Evolutionary conservation across 2,329 filamentous ascomycete genomes (phyloP), one percentile per base, ranked within the genome.

Genomic region (Seiridium unicorne): DNA sequence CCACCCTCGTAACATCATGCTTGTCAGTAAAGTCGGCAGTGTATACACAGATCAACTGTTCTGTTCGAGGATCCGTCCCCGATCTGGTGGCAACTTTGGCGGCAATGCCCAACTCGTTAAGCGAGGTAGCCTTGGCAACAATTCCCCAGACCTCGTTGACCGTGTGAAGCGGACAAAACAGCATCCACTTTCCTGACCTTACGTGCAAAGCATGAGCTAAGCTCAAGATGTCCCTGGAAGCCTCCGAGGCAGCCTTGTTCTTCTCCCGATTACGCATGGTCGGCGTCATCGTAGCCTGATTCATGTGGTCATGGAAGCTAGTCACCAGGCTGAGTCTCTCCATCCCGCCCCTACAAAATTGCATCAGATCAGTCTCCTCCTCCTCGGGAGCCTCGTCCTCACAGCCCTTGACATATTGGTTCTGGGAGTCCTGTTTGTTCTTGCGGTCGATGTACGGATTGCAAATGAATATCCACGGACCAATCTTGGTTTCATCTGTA

Each of bases 121-220:
- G 82, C 10, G 84, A 83, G 0, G 90, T 90, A 2, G 85, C 90
- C 56, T 80, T 81, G 4, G 87, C 90, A 8, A 96, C 79, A 7
- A 80, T 76, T 5, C 76, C 79, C 93, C 92, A 94, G 5, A 84
- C 75, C 3, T 80, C 78, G 64, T 89, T 81, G 13, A 92, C 81
- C 36, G 85, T 77, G 6, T 75, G 69, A 0, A 77, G 70, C 0
- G 75, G 67, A 10, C 83, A 84, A 65, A 92, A 93, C 1, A 94
- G 70, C 87, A 93, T 89, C 91, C 91, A 93, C 85, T 94, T 95
- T 57, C 91, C 91, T 46, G 79, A 78, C 0, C 84, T 79, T 10
- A 91, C 81, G 32, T 81, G 79, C 11, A 79, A 81, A 18, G 82
- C 76, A 8, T 81, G 78, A 1, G 91, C 91, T 26, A 90, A 73